A percentile compares a stretch with the other conserved stretches of the same genome.
phyloP scores from a whole-genome alignment of 2,329 filamentous ascomycete species.

The Fusarium sp. region DNA sequence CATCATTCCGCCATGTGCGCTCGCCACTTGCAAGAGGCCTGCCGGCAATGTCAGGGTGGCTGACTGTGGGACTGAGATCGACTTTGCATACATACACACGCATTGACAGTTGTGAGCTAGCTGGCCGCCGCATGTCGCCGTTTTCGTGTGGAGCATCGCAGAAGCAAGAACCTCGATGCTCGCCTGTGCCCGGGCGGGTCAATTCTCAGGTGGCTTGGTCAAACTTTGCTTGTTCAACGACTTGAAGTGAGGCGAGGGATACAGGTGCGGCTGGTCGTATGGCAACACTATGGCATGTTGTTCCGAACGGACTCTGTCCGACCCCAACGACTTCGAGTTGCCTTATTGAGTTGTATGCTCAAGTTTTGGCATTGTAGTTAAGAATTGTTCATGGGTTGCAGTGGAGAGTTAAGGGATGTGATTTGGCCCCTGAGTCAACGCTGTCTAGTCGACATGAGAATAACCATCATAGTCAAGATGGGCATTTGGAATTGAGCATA shows the following conservation, averaged over 20 bases:
- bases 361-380: neutral
- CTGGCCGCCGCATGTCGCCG: neutral
- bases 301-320: neutral
- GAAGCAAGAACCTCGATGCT: neutral
- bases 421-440: neutral
- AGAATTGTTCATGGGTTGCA: neutral
- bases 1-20: neutral
- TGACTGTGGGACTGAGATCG: neutral
- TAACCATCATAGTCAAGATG: neutral
- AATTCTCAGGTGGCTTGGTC: neutral
- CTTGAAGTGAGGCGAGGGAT: neutral
- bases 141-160: neutral
- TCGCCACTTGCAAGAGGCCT: neutral
- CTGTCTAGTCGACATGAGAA: neutral
- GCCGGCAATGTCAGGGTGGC: neutral
- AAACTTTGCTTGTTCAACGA: neutral
- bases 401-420: neutral
- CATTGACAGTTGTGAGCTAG: conserved; percentile 1
- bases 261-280: neutral
- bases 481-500: neutral
- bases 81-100: neutral
- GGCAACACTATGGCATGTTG: neutral
- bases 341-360: neutral
- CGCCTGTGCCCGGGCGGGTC: neutral
- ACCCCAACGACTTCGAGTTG: neutral